phyloP scores from a whole-genome alignment of 495 filamentous ascomycete species.

The Ramalina intermedia region DNA sequence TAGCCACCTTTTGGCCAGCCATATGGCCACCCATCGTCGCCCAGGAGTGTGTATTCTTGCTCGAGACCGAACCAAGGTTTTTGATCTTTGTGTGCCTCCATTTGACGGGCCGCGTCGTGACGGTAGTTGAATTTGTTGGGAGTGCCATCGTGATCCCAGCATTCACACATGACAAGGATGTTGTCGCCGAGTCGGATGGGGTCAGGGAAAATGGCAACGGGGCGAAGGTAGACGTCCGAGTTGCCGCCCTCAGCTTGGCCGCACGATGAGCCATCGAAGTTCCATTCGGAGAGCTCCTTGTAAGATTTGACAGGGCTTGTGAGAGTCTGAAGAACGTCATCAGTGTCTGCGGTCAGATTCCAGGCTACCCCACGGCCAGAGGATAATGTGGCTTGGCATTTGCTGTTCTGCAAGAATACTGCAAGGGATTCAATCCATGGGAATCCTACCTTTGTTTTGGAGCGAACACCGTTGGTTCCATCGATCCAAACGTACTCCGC shows the following conservation, averaged over 20 bases:
- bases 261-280: slow-evolving; percentile 95
- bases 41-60: slow-evolving; percentile 94
- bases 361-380: background rate
- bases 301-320: slow-evolving; percentile 44
- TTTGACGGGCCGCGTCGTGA: slow-evolving; percentile 72
- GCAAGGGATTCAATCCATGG: slow-evolving; percentile 1
- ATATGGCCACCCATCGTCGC: slow-evolving; percentile 71
- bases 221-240: slow-evolving; percentile 95
- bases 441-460: slow-evolving; percentile 70
- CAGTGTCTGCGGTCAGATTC: slow-evolving; percentile 3
- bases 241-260: slow-evolving; percentile 90
- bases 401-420: background rate
- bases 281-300: slow-evolving; percentile 93
- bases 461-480: slow-evolving; percentile 56
- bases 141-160: slow-evolving; percentile 89
- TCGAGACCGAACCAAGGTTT: slow-evolving; percentile 97
- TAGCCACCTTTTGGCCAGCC: slow-evolving; percentile 94
- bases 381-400: background rate
- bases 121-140: slow-evolving; percentile 99
- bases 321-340: slow-evolving; percentile 49
- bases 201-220: slow-evolving; percentile 79
- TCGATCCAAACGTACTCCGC: slow-evolving; percentile 99
- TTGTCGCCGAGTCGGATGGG: slow-evolving; percentile 79
- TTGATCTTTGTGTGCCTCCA: slow-evolving; percentile 72
- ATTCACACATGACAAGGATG: slow-evolving; percentile 87